Evolutionary conservation across 2,329 filamentous ascomycete species (phyloP).

Genomic region (Alternaria longipes): DNA sequence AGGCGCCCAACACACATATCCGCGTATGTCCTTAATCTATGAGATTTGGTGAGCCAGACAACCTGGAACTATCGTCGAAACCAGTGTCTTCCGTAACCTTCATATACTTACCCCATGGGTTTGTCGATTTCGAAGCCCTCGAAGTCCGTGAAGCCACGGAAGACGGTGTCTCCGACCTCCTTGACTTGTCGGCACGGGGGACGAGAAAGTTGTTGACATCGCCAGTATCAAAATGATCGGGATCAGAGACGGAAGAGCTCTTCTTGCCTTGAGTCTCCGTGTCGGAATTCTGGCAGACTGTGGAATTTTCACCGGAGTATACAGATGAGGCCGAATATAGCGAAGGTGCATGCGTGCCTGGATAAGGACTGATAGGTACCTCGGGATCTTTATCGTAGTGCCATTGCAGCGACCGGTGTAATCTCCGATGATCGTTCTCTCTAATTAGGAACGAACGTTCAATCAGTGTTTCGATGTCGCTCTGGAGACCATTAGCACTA

Average conservation of each 20-base stretch:
- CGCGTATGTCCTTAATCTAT: background rate
- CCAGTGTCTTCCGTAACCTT: background rate
- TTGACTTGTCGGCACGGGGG: background rate
- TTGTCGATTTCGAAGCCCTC: constrained; percentile 3
- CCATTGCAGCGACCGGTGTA: constrained; percentile 5
- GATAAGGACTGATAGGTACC: background rate
- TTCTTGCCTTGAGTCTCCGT: background rate
- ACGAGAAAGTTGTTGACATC: background rate
- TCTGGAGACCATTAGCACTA: background rate
- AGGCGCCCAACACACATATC: background rate
- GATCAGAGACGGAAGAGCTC: background rate
- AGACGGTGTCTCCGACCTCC: background rate
- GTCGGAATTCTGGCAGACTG: background rate
- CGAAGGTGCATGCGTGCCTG: background rate
- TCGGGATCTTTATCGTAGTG: background rate
- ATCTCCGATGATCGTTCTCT: constrained; percentile 2
- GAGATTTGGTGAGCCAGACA: background rate
- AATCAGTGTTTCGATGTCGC: background rate
- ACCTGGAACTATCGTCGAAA: background rate
- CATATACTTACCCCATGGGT: constrained; percentile 8
- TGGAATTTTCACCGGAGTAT: background rate
- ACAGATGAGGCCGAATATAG: background rate
- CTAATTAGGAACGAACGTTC: constrained; percentile 5
- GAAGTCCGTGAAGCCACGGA: background rate
- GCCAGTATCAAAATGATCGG: background rate